phyloP scores from a whole-genome alignment of 164 flowering plant genomes.

The Vitis riparia region DNA sequence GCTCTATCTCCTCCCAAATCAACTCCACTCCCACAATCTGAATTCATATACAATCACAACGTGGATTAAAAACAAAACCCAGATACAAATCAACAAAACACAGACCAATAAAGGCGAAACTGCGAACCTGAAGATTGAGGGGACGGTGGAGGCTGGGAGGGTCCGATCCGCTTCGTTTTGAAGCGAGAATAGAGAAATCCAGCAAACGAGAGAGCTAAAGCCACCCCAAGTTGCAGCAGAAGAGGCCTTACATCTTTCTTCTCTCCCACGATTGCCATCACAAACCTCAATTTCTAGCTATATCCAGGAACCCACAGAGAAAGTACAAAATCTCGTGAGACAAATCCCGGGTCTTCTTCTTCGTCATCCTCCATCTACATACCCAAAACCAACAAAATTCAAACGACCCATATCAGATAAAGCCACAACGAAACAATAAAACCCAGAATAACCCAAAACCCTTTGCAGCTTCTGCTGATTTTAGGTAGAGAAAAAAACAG shows the following conservation, averaged over 20 bases:
- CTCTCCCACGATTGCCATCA: slow-evolving; percentile 29
- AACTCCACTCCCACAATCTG: slow-evolving; percentile 23
- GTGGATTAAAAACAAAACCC: neutral
- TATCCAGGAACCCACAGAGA: slow-evolving; percentile 2
- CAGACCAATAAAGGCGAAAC: neutral
- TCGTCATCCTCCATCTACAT: slow-evolving; percentile 43
- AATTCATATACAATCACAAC: neutral
- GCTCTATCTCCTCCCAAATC: slow-evolving; percentile 11
- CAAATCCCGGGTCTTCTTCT: slow-evolving; percentile 17
- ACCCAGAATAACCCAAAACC: slow-evolving; percentile 4
- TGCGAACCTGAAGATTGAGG: slow-evolving; percentile 35
- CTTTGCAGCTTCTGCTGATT: neutral
- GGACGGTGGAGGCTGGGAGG: slow-evolving; percentile 23
- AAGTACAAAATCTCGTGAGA: too few relatives aligned
- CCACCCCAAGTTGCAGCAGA: slow-evolving; percentile 67
- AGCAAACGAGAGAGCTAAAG: slow-evolving; percentile 71
- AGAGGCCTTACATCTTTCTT: slow-evolving; percentile 42
- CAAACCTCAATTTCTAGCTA: neutral
- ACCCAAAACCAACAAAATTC: neutral
- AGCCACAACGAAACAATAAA: neutral
- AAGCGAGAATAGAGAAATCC: slow-evolving; percentile 55
- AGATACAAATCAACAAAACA: neutral
- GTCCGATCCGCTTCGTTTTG: slow-evolving; percentile 22
- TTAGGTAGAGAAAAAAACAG: neutral
- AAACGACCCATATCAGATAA: neutral